Evolutionary conservation across 106 monocot genomes (phyloP), one percentile per base, ranked within the genome.

Genomic region (Acorus calamus): DNA sequence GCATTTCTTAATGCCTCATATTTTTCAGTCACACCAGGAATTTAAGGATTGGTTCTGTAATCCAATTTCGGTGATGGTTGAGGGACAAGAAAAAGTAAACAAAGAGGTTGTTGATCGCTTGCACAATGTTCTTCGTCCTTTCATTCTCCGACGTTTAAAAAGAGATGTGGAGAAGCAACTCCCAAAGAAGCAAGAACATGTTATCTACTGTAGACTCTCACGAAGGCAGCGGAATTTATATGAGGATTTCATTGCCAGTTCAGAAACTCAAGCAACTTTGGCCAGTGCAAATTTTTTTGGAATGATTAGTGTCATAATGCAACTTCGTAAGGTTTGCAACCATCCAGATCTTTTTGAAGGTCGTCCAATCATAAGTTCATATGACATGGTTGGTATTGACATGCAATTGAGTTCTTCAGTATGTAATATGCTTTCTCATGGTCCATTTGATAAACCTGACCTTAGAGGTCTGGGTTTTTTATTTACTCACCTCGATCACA

Each of bases 321-420:
- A 98, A 69, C 88, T 98, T 67, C 79, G 98, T 50, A 98, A 98
- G 73, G 98, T 98, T 42, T 98, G 98, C 75, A 98, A 98, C 69
- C 98, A 98, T 88, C 98, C 98, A 46, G 98, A 98, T 81, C 85
- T 98, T 55, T 98, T 98, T 83, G 98, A 98, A 74, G 98, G 98
- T 5, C 80, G 98, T 58, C 88, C 98, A 46, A 98, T 98, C 46
- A 70, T 91, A 63, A 98, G 98, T 68, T 92, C 98, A 57, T 92
- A 81, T 71, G 98, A 98, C 63, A 88, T 98, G 91, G 61, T 68
- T 60, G 85, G 92, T 60, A 85, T 98, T 42, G 75, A 83, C 71
- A 74, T 86, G 79, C 91, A 92, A 28, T 42, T 98, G 76, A 87
- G 85, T 71, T 85, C 84, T 62, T 64, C 67, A 66, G 66, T 88